Evolutionary conservation across 805 yeast genomes (phyloP).

Genomic region (Brettanomyces sp.): DNA sequence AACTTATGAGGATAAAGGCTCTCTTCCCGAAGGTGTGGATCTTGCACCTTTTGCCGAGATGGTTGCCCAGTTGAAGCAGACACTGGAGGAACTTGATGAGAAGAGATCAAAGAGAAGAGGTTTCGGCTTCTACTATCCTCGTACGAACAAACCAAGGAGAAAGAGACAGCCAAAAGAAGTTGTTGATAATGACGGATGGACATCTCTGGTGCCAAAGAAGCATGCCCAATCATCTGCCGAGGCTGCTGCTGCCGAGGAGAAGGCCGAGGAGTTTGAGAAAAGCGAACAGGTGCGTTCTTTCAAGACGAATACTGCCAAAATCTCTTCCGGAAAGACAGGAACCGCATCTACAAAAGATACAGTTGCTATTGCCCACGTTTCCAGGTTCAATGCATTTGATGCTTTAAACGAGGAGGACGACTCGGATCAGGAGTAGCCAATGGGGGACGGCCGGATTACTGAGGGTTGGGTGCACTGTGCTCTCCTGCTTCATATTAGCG

Average conservation of each 20-base stretch:
- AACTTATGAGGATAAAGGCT: constrained; percentile 45
- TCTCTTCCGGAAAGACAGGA: constrained; percentile 59
- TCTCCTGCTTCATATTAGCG: no score
- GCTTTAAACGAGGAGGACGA: constrained; percentile 59
- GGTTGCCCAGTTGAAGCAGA: constrained; percentile 54
- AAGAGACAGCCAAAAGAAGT: constrained; percentile 37
- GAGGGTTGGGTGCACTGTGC: no score
- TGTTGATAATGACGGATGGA: constrained; percentile 81
- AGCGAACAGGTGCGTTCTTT: constrained; percentile 38
- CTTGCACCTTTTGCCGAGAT: constrained; percentile 55
- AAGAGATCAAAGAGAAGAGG: constrained; percentile 50
- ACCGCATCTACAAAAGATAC: constrained; percentile 60
- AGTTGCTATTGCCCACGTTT: constrained; percentile 56
- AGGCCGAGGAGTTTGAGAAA: constrained; percentile 33
- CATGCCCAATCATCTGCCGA: constrained; percentile 28
- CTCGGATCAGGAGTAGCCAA: neutral
- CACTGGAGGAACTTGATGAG: constrained; percentile 23
- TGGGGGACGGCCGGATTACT: neutral
- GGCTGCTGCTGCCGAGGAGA: constrained; percentile 20
- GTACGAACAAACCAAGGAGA: constrained; percentile 28
- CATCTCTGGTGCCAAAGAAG: constrained; percentile 40
- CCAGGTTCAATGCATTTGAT: constrained; percentile 71
- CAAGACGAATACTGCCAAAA: constrained; percentile 66
- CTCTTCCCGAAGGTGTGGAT: constrained; percentile 53
- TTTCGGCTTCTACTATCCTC: constrained; percentile 27